These are phyloP conservation scores for Corchorus olitorius DNA, from an alignment of 345 rosid genomes.

Conservation along the genomic window DNA sequence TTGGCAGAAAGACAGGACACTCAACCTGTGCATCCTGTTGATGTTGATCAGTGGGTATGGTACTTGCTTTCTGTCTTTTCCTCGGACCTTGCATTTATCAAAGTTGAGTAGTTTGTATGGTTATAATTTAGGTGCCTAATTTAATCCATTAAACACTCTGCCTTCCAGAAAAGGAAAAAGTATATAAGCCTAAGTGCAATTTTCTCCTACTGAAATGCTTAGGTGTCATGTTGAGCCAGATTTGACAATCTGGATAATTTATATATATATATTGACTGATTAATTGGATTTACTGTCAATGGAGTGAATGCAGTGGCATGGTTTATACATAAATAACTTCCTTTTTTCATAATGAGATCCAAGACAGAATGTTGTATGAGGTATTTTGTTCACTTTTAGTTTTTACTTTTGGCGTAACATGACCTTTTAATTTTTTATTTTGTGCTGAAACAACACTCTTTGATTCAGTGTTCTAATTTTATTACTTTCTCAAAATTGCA, in stretches of 20 bases:
- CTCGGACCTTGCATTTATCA: too few species aligned
- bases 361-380: background rate
- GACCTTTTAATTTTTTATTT: too few species aligned
- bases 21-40: background rate
- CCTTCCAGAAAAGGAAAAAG: background rate
- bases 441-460: background rate
- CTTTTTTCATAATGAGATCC: background rate
- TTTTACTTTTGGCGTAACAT: too few species aligned
- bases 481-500: background rate
- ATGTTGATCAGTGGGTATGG: background rate
- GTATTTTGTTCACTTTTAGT: background rate
- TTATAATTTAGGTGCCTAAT: background rate
- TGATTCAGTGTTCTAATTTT: background rate
- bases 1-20: background rate
- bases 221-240: background rate
- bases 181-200: background rate
- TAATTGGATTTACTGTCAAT: background rate
- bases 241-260: background rate
- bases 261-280: background rate
- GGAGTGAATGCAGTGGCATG: background rate
- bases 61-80: too few species aligned
- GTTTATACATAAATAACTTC: background rate
- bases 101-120: background rate
- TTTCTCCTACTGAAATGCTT: background rate
- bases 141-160: background rate